These are phyloP conservation scores for Eurotiales sp. DNA, from an alignment of 2,329 filamentous ascomycete species.

Conservation along the genomic window DNA sequence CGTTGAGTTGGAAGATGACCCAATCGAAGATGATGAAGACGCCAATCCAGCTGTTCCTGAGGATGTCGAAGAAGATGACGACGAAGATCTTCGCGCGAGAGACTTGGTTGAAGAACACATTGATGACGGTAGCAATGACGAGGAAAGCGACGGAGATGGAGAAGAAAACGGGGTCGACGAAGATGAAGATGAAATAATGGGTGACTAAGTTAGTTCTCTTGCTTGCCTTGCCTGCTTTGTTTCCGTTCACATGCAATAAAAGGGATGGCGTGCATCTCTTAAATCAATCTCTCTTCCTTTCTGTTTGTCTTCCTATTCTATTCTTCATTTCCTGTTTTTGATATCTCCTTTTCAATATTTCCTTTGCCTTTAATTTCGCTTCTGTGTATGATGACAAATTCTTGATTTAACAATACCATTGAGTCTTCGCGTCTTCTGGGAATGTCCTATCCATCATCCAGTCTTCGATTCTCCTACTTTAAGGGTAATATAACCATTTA, in stretches of 20 bases:
- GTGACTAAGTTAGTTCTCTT: constrained; percentile 27
- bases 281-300: not conserved
- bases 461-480: too few species aligned
- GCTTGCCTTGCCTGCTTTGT: constrained; percentile 11
- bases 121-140: constrained; percentile 19
- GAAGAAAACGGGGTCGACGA: not conserved
- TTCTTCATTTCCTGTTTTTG: constrained; percentile 1
- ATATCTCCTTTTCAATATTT: not conserved
- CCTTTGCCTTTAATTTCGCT: not conserved
- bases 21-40: constrained; percentile 34
- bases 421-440: not conserved
- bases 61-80: constrained; percentile 40
- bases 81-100: constrained; percentile 35
- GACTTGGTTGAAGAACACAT: constrained; percentile 32
- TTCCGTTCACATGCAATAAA: constrained; percentile 4
- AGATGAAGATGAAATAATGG: constrained; percentile 40
- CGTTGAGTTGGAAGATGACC: constrained; percentile 41
- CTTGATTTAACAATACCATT: not conserved
- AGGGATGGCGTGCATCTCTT: constrained; percentile 1
- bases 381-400: constrained; percentile 9
- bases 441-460: not conserved
- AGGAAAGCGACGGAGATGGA: constrained; percentile 18
- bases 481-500: too few species aligned
- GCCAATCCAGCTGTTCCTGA: constrained; percentile 26
- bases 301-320: constrained; percentile 9